These are phyloP conservation scores for Melanogaster broomeanus DNA, from an alignment of 768 basidiomycete species.

Conservation along the genomic window DNA sequence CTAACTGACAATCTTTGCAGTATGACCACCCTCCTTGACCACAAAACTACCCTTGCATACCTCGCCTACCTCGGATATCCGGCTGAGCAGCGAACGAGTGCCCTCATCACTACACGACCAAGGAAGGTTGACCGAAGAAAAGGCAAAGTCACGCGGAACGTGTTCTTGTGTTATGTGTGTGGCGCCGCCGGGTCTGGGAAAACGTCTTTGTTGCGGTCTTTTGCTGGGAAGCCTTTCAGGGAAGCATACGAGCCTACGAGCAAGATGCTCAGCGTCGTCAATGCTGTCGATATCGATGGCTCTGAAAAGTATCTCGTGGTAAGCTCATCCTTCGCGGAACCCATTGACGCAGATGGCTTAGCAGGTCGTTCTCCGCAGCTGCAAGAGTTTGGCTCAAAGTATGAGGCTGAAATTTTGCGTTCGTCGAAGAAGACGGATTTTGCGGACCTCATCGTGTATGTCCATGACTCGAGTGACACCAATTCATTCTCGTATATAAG, in stretches of 20 bases:
- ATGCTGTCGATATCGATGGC: conserved; percentile 91
- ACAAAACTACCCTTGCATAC: conserved; percentile 89
- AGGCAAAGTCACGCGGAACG: conserved; percentile 86
- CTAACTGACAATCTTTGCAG: conserved; percentile 39
- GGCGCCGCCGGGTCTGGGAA: conserved; percentile 97
- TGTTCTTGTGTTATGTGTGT: conserved; percentile 91
- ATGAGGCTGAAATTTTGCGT: conserved; percentile 87
- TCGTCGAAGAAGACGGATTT: conserved; percentile 89
- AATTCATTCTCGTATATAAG: conserved; percentile 99
- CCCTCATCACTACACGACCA: conserved; percentile 82
- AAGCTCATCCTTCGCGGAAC: conserved; percentile 48
- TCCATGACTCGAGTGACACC: conserved; percentile 97
- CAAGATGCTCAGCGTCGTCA: conserved; percentile 89
- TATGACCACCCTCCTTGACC: conserved; percentile 96
- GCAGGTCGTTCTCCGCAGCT: conserved; percentile 50
- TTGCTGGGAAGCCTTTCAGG: conserved; percentile 80
- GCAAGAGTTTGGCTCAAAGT: conserved; percentile 96
- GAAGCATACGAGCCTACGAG: conserved; percentile 85
- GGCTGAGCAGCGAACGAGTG: conserved; percentile 73
- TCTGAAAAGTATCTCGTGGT: conserved; percentile 97
- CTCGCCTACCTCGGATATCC: conserved; percentile 95
- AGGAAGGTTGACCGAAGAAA: conserved; percentile 84
- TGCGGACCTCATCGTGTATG: conserved; percentile 93
- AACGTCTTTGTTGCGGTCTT: conserved; percentile 81
- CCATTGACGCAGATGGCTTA: background rate